A percentile compares a stretch with the other conserved stretches of the same genome.
Evolutionary conservation across 169 alveolate species (phyloP).

Genomic region (Babesia ovata): DNA sequence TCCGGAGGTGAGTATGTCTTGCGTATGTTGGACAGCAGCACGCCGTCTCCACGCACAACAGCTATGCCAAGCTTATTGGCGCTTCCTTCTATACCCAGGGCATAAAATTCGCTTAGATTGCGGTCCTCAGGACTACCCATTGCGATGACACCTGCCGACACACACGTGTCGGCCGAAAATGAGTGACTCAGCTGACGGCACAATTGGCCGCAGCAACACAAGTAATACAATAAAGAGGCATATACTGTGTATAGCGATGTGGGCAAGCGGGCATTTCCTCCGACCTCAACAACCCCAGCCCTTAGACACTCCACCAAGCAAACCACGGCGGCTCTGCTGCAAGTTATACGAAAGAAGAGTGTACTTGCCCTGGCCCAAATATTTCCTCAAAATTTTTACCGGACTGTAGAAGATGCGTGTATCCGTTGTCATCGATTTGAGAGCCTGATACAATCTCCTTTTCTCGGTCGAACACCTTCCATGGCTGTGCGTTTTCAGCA

Average conservation of each 20-base stretch:
- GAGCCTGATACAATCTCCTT: slow-evolving; percentile 32
- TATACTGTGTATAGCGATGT: neutral
- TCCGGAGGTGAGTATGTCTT: slow-evolving; percentile 97
- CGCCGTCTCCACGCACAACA: slow-evolving; percentile 90
- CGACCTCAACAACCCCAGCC: neutral
- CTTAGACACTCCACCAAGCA: neutral
- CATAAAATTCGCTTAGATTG: slow-evolving; percentile 33
- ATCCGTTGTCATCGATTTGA: slow-evolving; percentile 5
- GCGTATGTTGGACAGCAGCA: slow-evolving; percentile 93
- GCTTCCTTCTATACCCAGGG: slow-evolving; percentile 97
- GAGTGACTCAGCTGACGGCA: neutral
- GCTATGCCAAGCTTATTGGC: slow-evolving; percentile 98
- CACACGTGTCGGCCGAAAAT: too few species aligned
- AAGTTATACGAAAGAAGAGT: slow-evolving; percentile 13
- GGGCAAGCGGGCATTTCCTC: neutral
- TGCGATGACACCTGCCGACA: slow-evolving; percentile 1
- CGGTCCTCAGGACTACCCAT: neutral
- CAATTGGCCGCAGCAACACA: neutral
- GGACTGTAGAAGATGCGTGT: slow-evolving; percentile 24
- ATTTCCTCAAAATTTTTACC: slow-evolving; percentile 25
- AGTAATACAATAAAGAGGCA: neutral
- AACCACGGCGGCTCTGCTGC: neutral
- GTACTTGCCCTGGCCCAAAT: slow-evolving; percentile 10
- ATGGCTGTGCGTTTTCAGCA: slow-evolving; percentile 36
- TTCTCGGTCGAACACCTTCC: slow-evolving; percentile 65